Conservation (phyloP, 306 rosid genomes). For the Medicago truncatula region MtrunA17r5.0-ANR NC_053046.1:3237501-3238000, state of each 20-base stretch:
- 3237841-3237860: constrained; percentile 53
- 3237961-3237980: constrained; percentile 61
- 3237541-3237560: not conserved
- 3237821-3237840: constrained; percentile 57
- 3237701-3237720: constrained; percentile 67
- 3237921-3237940: constrained; percentile 15
- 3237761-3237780: constrained; percentile 63
- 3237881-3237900: constrained; percentile 67
- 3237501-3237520: not conserved
- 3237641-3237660: constrained; percentile 67
- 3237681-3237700: constrained; percentile 62
- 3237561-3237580: not conserved
- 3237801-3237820: constrained; percentile 47
- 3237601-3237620: not conserved
- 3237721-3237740: constrained; percentile 64
- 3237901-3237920: constrained; percentile 55
- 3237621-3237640: constrained; percentile 78
- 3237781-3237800: constrained; percentile 72
- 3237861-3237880: constrained; percentile 59
- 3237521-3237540: not conserved
- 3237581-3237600: not conserved
- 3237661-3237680: constrained; percentile 68
- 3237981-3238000: constrained; percentile 28
- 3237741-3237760: constrained; percentile 61
- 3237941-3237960: constrained; percentile 55